Evolutionary conservation across 306 rosid genomes (phyloP).

Genomic region (Albizia julibrissin): DNA sequence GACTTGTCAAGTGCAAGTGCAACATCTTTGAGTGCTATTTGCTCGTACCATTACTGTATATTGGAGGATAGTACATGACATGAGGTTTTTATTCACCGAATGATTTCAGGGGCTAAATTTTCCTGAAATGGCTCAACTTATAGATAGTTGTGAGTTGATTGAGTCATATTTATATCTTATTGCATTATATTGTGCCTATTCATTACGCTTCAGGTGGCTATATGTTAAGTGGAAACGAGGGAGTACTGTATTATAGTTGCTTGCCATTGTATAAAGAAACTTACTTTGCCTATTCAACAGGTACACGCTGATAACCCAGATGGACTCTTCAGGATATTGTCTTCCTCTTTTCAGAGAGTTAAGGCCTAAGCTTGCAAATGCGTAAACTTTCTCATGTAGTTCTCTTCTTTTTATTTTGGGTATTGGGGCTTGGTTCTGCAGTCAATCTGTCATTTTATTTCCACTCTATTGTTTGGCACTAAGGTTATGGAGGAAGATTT

Average conservation of each 20-base stretch:
- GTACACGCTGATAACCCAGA: conserved; percentile 96
- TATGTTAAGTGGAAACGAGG: conserved; percentile 10
- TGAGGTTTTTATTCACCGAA: not conserved
- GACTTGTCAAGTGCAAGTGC: not conserved
- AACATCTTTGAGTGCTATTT: not conserved
- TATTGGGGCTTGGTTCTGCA: conserved; percentile 5
- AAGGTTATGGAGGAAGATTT: too few species aligned
- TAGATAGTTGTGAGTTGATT: not conserved
- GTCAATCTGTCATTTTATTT: conserved; percentile 3
- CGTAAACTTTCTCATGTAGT: conserved; percentile 9
- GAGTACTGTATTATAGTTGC: conserved; percentile 6
- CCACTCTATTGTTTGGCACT: not conserved
- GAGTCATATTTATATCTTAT: conserved; percentile 11
- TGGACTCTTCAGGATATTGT: conserved; percentile 83
- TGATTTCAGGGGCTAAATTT: not conserved
- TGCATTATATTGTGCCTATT: not conserved
- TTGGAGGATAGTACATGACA: not conserved
- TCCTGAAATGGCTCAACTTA: not conserved
- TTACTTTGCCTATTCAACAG: conserved; percentile 47
- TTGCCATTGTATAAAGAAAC: not conserved
- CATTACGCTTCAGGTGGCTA: not conserved
- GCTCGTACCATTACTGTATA: not conserved
- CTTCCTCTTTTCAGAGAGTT: conserved; percentile 71
- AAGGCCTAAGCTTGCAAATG: conserved; percentile 38
- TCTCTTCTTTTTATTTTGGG: not conserved